Percentiles rank a stretch among this genome's conserved stretches.
Conservation (phyloP, 164 flowering plant species). For the Buxus sempervirens region DNA sequence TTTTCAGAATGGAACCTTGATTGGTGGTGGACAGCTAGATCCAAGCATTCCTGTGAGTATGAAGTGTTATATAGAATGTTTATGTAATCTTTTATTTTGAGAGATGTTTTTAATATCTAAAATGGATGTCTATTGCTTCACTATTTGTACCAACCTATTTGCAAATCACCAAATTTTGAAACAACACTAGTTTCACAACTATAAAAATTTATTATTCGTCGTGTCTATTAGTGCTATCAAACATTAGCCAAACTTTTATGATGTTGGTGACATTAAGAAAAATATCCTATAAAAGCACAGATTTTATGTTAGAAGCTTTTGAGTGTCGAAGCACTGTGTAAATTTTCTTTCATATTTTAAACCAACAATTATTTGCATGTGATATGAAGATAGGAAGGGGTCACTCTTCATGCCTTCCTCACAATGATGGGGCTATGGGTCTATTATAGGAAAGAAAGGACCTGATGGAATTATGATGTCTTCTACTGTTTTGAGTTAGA, state of each 20-base stretch:
- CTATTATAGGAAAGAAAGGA: neutral
- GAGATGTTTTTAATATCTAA: neutral
- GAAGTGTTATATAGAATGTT: neutral
- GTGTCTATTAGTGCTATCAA: neutral
- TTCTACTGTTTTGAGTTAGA: neutral
- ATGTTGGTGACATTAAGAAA: neutral
- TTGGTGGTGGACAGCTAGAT: constrained; percentile 79
- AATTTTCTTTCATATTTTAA: neutral
- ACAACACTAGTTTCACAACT: neutral
- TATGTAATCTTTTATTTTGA: neutral
- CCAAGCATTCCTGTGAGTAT: constrained; percentile 67
- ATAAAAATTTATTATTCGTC: neutral
- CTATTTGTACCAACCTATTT: neutral
- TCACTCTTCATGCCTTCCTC: neutral
- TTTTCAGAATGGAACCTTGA: constrained; percentile 75
- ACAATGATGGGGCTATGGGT: neutral
- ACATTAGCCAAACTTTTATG: neutral
- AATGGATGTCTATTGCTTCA: neutral
- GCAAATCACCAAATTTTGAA: neutral
- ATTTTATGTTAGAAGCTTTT: neutral
- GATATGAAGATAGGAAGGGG: neutral
- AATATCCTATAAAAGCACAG: neutral
- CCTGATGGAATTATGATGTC: neutral
- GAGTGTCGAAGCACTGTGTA: neutral
- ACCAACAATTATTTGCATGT: neutral